Conservation (phyloP, 139 green algal species). For the Micromonas commoda region DNA sequence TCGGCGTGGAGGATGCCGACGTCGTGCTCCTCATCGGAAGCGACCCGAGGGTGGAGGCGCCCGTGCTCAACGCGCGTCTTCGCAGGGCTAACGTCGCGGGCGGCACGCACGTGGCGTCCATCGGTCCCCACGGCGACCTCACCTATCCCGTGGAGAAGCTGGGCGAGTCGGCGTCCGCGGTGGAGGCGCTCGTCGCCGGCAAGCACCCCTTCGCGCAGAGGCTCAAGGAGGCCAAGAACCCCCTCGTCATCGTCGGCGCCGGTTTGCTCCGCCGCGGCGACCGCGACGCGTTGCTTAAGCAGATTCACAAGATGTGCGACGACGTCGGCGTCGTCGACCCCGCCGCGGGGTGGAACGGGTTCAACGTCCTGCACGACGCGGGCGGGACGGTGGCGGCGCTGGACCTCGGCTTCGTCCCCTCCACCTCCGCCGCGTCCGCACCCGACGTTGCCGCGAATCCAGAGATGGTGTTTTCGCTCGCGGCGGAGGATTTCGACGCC, state of each 20-base stretch:
- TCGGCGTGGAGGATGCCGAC: constrained; percentile 84
- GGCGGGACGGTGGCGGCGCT: constrained; percentile 81
- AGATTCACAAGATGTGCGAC: constrained; percentile 56
- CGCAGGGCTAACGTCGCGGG: constrained; percentile 56
- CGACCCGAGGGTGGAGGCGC: constrained; percentile 86
- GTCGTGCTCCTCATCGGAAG: constrained; percentile 81
- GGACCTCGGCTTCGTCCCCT: constrained; percentile 90
- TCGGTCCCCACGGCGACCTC: constrained; percentile 79
- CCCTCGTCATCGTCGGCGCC: constrained; percentile 82
- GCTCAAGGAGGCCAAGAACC: constrained; percentile 67
- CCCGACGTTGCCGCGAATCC: constrained; percentile 32
- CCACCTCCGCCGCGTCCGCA: constrained; percentile 23
- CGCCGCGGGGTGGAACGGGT: constrained; percentile 47
- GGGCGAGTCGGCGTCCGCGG: constrained; percentile 56
- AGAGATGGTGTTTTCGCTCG: constrained; percentile 91
- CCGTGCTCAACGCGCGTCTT: constrained; percentile 89
- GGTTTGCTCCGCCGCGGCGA: constrained; percentile 73
- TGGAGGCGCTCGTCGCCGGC: constrained; percentile 57
- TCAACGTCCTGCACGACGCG: constrained; percentile 90
- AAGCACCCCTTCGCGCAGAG: constrained; percentile 49
- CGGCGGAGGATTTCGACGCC: constrained; percentile 71
- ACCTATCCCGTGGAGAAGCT: constrained; percentile 85
- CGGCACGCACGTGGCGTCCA: constrained; percentile 53
- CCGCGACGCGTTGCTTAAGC: constrained; percentile 63
- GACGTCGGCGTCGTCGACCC: constrained; percentile 53